A percentile compares a stretch with the other conserved stretches of the same genome.
Evolutionary conservation across 208 protist genomes (phyloP).

Genomic region (Crithidia sp.): DNA sequence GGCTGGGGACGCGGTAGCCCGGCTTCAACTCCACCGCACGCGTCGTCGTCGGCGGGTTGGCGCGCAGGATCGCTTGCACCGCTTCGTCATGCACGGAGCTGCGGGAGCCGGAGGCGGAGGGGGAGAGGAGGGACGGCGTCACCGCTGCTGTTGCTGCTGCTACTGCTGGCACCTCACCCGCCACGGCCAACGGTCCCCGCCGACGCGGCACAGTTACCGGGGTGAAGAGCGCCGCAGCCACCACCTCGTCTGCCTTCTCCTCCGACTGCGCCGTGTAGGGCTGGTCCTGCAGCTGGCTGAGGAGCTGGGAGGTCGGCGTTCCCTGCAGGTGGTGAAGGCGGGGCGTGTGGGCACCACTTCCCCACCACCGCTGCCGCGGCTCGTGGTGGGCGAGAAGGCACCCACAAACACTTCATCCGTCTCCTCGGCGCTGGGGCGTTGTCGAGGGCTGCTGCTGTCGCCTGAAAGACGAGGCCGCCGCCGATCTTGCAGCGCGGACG

Average conservation of each 20-base stretch:
- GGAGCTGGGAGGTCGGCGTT: constrained; percentile 33
- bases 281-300: constrained; percentile 20
- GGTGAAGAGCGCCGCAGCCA: constrained; percentile 25
- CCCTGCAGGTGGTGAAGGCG: constrained; percentile 17
- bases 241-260: background rate
- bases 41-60: constrained; percentile 68
- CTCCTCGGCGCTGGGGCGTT: constrained; percentile 6
- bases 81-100: constrained; percentile 32
- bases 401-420: constrained; percentile 23
- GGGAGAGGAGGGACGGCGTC: background rate
- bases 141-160: background rate
- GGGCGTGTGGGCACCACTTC: background rate
- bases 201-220: constrained; percentile 32
- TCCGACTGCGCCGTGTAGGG: constrained; percentile 16
- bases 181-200: constrained; percentile 4
- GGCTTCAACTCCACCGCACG: constrained; percentile 43
- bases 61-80: constrained; percentile 41
- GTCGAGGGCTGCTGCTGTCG: background rate
- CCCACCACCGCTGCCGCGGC: background rate
- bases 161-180: background rate
- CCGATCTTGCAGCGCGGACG: too few relatives aligned
- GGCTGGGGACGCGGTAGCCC: constrained; percentile 59
- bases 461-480: background rate
- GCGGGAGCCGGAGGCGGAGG: constrained; percentile 23
- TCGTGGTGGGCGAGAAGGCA: background rate